These are phyloP conservation scores for Fusarium azukiicola DNA, from an alignment of 2,329 filamentous ascomycete genomes.

Conservation along the genomic window DNA sequence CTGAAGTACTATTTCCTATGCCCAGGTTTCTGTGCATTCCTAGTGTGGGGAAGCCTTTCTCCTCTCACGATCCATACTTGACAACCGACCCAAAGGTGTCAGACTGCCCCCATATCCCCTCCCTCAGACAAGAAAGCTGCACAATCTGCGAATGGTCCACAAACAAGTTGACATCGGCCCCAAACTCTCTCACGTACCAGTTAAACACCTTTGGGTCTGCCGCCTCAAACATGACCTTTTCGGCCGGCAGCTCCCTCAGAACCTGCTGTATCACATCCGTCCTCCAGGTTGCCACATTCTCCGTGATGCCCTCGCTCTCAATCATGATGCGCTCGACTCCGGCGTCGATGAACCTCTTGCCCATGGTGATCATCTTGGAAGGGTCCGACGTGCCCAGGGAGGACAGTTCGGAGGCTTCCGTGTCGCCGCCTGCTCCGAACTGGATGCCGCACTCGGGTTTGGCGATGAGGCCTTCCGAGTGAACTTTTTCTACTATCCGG, in stretches of 20 bases:
- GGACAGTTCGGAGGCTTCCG: slow-evolving; percentile 67
- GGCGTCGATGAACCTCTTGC: slow-evolving; percentile 70
- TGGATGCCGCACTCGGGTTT: slow-evolving; percentile 78
- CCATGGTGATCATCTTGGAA: slow-evolving; percentile 63
- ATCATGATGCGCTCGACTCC: slow-evolving; percentile 79
- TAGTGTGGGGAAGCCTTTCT: no score
- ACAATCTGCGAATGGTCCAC: slow-evolving; percentile 79
- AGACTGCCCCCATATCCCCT: slow-evolving; percentile 76
- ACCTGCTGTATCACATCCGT: slow-evolving; percentile 76
- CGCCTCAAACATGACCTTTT: slow-evolving; percentile 79
- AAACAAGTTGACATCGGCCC: slow-evolving; percentile 77
- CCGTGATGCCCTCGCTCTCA: slow-evolving; percentile 79
- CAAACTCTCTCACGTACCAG: slow-evolving; percentile 78
- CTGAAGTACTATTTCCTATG: no score
- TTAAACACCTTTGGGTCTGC: slow-evolving; percentile 77
- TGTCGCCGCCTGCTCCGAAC: slow-evolving; percentile 78
- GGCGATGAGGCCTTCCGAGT: slow-evolving; percentile 70
- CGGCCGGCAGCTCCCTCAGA: slow-evolving; percentile 71
- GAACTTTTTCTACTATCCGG: slow-evolving; percentile 70
- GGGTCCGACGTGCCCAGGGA: slow-evolving; percentile 14
- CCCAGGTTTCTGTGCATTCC: no score
- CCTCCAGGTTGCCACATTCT: slow-evolving; percentile 75
- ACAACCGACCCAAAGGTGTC: slow-evolving; percentile 70
- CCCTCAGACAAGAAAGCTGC: slow-evolving; percentile 72
- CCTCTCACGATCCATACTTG: neutral